Base-by-base conservation (phyloP, 495 filamentous ascomycete species). In the Evernia prunastri region DNA sequence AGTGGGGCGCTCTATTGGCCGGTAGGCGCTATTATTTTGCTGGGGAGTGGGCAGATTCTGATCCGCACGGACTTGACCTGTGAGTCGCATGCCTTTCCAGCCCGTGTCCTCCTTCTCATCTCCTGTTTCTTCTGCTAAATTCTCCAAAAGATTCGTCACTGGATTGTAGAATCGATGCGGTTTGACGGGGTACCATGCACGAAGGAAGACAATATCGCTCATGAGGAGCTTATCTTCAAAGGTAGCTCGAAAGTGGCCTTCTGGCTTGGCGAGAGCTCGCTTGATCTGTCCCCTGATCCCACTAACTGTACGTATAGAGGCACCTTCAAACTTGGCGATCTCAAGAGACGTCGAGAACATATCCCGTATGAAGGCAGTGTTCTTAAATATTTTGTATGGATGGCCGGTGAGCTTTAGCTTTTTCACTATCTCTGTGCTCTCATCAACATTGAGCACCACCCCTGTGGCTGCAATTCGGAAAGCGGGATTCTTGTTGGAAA, bases 211-310 rank as follows among this genome's bases (percentile, higher is more conserved):
- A 67, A 98, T 93, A 70, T 98, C 94, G 73, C 86, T 89, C 85
- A 96, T 94, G 18, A 98, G 80, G 56, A 97, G 88, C 79, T 97
- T 98, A 78, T 98, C 94, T 74, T 98, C 94, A 67, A 98, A 98
- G 0, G 93, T 96, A 18, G 94, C 94, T 70, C 94, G 85, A 82
- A 93, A 96, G 77, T 90, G 87, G 18, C 94, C 94, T 54, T 98
- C 95, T 3, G 93, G 92, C 67, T 96, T 95, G 72, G 84, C 83
- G 3, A 97, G 78, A 0, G 93, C 92, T 33, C 90, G 83, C 78
- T 98, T 98, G 82, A 98, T 96, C 73, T 97, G 94, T 67, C 94
- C 94, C 25, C 94, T 82, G 67, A 98, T 87, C 43, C 94, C 95
- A 7, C 92, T 97, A 33, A 98, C 94, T 1, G 94, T 98, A 63